phyloP scores from a whole-genome alignment of 2,329 filamentous ascomycete species.

The Fonsecaea multimorphosa region DNA sequence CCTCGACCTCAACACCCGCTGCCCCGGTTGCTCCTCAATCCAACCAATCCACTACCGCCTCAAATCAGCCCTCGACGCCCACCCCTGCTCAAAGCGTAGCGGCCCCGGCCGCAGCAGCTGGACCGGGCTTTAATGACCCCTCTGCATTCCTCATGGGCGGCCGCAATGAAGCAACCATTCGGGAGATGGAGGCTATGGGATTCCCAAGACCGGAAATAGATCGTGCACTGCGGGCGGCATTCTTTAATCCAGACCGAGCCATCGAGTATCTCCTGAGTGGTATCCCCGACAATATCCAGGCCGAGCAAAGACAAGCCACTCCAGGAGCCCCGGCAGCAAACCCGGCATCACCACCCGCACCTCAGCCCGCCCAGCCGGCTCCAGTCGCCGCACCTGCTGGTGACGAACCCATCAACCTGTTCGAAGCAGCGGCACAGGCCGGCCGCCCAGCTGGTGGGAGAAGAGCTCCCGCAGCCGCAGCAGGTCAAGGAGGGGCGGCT shows the following conservation, averaged over 20 bases:
- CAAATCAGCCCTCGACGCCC: constrained; percentile 56
- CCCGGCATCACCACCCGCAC: constrained; percentile 46
- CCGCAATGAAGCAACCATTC: constrained; percentile 79
- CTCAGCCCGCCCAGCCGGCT: constrained; percentile 46
- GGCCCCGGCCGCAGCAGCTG: constrained; percentile 54
- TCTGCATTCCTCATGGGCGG: constrained; percentile 86
- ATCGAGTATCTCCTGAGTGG: constrained; percentile 94
- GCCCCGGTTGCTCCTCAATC: constrained; percentile 55
- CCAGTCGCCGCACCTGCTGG: constrained; percentile 50
- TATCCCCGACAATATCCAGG: constrained; percentile 82
- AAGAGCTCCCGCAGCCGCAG: constrained; percentile 50
- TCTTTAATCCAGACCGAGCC: constrained; percentile 94
- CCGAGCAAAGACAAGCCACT: constrained; percentile 66
- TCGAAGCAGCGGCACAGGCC: constrained; percentile 87
- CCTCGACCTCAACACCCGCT: constrained; percentile 61
- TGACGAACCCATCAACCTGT: constrained; percentile 80
- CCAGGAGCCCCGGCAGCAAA: constrained; percentile 38
- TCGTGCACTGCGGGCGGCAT: constrained; percentile 92
- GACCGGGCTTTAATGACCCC: constrained; percentile 67
- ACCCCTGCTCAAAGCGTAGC: constrained; percentile 49
- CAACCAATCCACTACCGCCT: constrained; percentile 64
- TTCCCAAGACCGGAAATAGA: constrained; percentile 89
- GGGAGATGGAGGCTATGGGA: constrained; percentile 97
- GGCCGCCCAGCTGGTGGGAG: constrained; percentile 41
- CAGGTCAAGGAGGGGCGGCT: constrained; percentile 50